Base-by-base conservation (phyloP, 106 monocot genomes). In the Chionographis japonica region DNA sequence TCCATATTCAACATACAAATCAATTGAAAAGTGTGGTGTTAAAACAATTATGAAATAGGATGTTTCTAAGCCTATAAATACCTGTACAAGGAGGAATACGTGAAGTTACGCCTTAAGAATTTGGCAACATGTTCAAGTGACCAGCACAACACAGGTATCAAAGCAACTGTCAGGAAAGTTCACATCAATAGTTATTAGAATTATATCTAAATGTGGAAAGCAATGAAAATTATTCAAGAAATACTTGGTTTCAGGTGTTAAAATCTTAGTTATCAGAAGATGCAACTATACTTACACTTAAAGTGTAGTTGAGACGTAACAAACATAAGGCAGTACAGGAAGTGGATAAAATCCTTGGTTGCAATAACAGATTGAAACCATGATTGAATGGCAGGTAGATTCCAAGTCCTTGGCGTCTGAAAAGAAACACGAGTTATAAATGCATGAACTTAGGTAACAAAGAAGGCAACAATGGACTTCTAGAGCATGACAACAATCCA, bases 351-450 rank as follows among this genome's bases (percentile, higher is more conserved):
- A 61, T 94, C 94, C 66, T 88, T 95, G 12, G 94, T 77, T 58
- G 61, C 77, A 46, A 86, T 67, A 51, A 91, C 58, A 69, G 80
- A 71, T 58, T 91, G 90, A 74, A 90, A 78, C 90, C 90, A 94
- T 52, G 71, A 2, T 61, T 88, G 88, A 40, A 86, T 63, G 2
- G 81, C 62, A 37, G 71, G 76, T 49, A 91, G 56, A 63, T 89
- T 95, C 88, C 95, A 91, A 43, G 86, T 78, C 50, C 82, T 81
- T 38, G 95, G 95, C 77, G 75, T 80, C 95, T 95, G 79, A 19
- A 81, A 70, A 65, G 51, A 20, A 60, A 69, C 4, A 66, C 42
- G 43, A 53, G 52, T 46, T 6, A 65, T 65, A 53, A 63, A 58
- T 46, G 13, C 13, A 65, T 70, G 55, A 70, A 56, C 18, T 4